Percentiles rank a stretch among this genome's conserved stretches.
phyloP scores from a whole-genome alignment of 2,329 filamentous ascomycete genomes.

The Alternaria sp. region DNA sequence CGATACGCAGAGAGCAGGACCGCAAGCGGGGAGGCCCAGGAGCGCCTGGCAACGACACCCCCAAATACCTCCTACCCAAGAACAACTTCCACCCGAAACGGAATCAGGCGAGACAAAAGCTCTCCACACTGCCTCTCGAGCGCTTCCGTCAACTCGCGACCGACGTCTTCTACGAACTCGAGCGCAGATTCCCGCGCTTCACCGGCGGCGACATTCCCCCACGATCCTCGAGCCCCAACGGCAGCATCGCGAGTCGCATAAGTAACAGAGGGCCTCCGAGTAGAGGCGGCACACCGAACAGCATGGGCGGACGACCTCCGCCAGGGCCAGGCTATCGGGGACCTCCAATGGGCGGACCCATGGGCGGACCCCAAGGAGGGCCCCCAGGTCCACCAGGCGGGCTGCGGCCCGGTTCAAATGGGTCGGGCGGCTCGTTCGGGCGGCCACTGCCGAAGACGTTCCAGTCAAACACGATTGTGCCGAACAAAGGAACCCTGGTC shows the following conservation, averaged over 20 bases:
- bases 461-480: slow-evolving; percentile 94
- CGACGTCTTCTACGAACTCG: slow-evolving; percentile 94
- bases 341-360: slow-evolving; percentile 17
- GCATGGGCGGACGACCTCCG: slow-evolving; percentile 54
- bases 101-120: slow-evolving; percentile 95
- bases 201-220: slow-evolving; percentile 71
- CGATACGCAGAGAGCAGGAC: slow-evolving; percentile 81
- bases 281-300: slow-evolving; percentile 64
- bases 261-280: slow-evolving; percentile 63
- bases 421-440: slow-evolving; percentile 68
- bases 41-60: slow-evolving; percentile 55
- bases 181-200: slow-evolving; percentile 86
- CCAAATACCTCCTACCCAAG: slow-evolving; percentile 78
- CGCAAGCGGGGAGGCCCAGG: slow-evolving; percentile 54
- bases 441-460: slow-evolving; percentile 86
- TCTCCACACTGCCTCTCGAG: slow-evolving; percentile 85
- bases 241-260: slow-evolving; percentile 62
- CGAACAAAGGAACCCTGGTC: slow-evolving; percentile 96
- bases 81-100: slow-evolving; percentile 93
- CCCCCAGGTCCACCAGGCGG: slow-evolving; percentile 49
- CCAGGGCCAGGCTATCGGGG: slow-evolving; percentile 40
- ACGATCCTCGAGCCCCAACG: slow-evolving; percentile 69
- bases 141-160: slow-evolving; percentile 91
- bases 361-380: slow-evolving; percentile 53
- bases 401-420: slow-evolving; percentile 32